These are phyloP conservation scores for Adansonia digitata DNA, from an alignment of 345 rosid genomes.

Conservation along the genomic window DNA sequence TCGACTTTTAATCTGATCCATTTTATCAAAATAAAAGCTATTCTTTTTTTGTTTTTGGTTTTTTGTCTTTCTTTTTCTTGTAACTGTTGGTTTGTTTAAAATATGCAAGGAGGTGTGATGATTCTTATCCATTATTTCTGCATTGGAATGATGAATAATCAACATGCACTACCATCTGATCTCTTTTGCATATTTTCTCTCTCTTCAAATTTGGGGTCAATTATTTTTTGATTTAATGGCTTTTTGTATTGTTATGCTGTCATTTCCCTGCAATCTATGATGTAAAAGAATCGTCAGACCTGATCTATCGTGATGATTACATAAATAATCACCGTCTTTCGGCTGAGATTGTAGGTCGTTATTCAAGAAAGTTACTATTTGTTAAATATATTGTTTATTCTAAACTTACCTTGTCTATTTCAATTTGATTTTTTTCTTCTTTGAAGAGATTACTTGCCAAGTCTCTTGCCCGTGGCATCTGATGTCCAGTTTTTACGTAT, in stretches of 20 bases:
- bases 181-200: constrained; percentile 33
- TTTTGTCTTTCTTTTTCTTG: background rate
- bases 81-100: background rate
- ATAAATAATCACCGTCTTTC: constrained; percentile 60
- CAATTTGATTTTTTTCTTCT: background rate
- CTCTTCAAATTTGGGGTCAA: background rate
- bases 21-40: background rate
- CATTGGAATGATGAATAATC: constrained; percentile 45
- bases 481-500: constrained; percentile 42
- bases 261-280: constrained; percentile 50
- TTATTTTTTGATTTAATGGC: background rate
- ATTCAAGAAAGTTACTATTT: background rate
- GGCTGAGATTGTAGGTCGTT: constrained; percentile 58
- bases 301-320: constrained; percentile 52
- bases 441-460: background rate
- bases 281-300: constrained; percentile 34
- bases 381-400: background rate
- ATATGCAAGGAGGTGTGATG: constrained; percentile 57
- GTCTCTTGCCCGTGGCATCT: constrained; percentile 77
- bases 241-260: background rate
- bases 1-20: constrained; percentile 30
- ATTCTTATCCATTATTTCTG: constrained; percentile 51
- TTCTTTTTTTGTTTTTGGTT: background rate
- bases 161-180: constrained; percentile 99
- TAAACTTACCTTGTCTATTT: background rate